Evolutionary conservation across 352 stramenopile species (phyloP).

Genomic region (Pythium coloratum): DNA sequence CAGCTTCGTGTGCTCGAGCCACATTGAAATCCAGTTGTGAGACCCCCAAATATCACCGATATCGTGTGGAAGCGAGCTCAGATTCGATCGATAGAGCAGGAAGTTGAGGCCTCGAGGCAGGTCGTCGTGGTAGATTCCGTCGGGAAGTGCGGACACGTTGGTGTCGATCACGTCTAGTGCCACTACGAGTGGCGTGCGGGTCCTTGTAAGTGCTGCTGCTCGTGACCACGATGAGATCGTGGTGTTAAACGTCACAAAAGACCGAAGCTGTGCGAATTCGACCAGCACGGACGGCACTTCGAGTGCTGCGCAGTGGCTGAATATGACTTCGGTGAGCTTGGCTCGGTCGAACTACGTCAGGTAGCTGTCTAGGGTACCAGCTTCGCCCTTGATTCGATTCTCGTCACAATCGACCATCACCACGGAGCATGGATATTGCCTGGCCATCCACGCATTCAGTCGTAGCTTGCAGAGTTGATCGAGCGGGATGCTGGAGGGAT

Average conservation of each 20-base stretch:
- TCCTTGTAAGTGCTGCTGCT: not conserved
- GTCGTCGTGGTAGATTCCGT: not conserved
- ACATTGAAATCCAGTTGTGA: not conserved
- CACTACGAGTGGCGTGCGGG: not conserved
- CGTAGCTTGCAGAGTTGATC: not conserved
- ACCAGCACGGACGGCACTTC: slow-evolving; percentile 5
- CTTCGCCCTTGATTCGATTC: not conserved
- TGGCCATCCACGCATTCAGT: slow-evolving; percentile 12
- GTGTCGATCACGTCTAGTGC: not conserved
- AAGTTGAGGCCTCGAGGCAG: slow-evolving; percentile 1
- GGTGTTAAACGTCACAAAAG: slow-evolving; percentile 9
- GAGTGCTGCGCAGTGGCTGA: slow-evolving; percentile 17
- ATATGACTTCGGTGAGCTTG: slow-evolving; percentile 6
- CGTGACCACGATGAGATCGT: slow-evolving; percentile 1
- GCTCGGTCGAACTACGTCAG: slow-evolving; percentile 3
- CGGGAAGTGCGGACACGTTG: not conserved
- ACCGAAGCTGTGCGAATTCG: slow-evolving; percentile 12
- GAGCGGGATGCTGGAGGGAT: not conserved
- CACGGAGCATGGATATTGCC: slow-evolving; percentile 5
- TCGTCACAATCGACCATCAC: slow-evolving; percentile 24
- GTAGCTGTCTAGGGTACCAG: not conserved
- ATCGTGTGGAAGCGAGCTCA: not conserved
- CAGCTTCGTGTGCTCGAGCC: not conserved
- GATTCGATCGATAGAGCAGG: not conserved
- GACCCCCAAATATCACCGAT: not conserved